phyloP scores from a whole-genome alignment of 2,329 filamentous ascomycete genomes.

The Simplicillium sp. region DNA sequence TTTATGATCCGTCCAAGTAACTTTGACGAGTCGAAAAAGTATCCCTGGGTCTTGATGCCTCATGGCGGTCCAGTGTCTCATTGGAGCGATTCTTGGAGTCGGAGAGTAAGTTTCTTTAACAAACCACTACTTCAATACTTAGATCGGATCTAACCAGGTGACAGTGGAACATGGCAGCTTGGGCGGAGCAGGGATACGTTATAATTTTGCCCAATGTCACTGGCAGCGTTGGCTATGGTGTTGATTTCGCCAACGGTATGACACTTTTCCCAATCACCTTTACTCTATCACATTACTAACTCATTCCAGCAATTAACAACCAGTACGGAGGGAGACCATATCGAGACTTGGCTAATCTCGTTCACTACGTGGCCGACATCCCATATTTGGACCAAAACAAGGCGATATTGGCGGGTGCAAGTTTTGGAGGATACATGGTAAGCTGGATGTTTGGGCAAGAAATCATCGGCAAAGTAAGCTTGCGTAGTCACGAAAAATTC shows the following conservation, averaged over 20 bases:
- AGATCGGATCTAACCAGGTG: background rate
- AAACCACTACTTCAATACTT: background rate
- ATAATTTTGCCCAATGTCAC: slow-evolving; percentile 51
- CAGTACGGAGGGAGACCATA: slow-evolving; percentile 46
- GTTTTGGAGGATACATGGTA: slow-evolving; percentile 52
- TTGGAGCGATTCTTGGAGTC: slow-evolving; percentile 45
- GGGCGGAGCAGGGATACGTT: slow-evolving; percentile 52
- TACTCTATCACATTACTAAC: slow-evolving; percentile 10
- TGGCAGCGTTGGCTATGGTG: slow-evolving; percentile 47
- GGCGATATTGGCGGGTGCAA: slow-evolving; percentile 41
- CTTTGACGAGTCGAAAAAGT: slow-evolving; percentile 24
- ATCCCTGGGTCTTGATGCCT: slow-evolving; percentile 26
- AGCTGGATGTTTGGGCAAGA: slow-evolving; percentile 48
- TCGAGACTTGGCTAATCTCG: slow-evolving; percentile 43
- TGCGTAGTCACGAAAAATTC: background rate
- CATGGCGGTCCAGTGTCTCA: slow-evolving; percentile 32
- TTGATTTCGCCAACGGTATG: slow-evolving; percentile 21
- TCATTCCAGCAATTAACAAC: slow-evolving; percentile 35
- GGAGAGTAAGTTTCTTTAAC: slow-evolving; percentile 18
- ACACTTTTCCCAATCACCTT: background rate
- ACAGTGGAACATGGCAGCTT: slow-evolving; percentile 44
- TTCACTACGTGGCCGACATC: slow-evolving; percentile 38
- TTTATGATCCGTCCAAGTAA: slow-evolving; percentile 27
- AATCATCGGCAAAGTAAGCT: slow-evolving; percentile 32
- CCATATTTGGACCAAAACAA: slow-evolving; percentile 44